These are phyloP conservation scores for Claviceps digitariae DNA, from an alignment of 2,329 filamentous ascomycete species.

Conservation along the genomic window DNA sequence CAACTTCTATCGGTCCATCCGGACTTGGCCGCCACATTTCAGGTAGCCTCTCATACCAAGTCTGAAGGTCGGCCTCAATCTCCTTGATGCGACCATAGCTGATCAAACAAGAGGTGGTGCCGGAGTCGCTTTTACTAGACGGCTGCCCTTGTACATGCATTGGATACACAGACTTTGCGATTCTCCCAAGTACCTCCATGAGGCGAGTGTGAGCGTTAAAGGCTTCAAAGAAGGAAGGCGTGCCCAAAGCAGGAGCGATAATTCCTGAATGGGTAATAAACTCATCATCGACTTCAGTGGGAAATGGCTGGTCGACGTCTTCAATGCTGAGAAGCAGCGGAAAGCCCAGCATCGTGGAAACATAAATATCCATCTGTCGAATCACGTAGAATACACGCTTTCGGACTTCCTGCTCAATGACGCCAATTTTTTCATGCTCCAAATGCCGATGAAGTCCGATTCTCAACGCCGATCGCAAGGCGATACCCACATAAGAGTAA, in stretches of 20 bases:
- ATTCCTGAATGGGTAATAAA: slow-evolving; percentile 49
- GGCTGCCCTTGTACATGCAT: slow-evolving; percentile 41
- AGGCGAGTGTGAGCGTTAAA: slow-evolving; percentile 53
- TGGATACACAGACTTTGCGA: slow-evolving; percentile 53
- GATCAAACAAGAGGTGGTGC: slow-evolving; percentile 44
- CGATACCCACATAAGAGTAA: slow-evolving; percentile 69
- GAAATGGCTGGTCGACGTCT: slow-evolving; percentile 53
- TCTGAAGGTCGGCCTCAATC: slow-evolving; percentile 48
- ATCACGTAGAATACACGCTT: slow-evolving; percentile 55
- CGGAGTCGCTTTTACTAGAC: slow-evolving; percentile 26
- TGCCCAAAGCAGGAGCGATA: slow-evolving; percentile 38
- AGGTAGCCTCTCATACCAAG: slow-evolving; percentile 56
- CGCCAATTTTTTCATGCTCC: slow-evolving; percentile 45
- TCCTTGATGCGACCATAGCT: slow-evolving; percentile 50
- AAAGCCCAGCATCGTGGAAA: slow-evolving; percentile 53
- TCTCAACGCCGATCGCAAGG: slow-evolving; percentile 59
- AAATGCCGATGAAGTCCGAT: slow-evolving; percentile 68
- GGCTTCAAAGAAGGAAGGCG: slow-evolving; percentile 47
- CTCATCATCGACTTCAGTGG: slow-evolving; percentile 52
- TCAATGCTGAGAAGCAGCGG: slow-evolving; percentile 49
- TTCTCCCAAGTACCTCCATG: slow-evolving; percentile 50
- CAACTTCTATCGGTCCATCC: slow-evolving; percentile 59
- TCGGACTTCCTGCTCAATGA: slow-evolving; percentile 50
- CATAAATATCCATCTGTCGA: slow-evolving; percentile 57
- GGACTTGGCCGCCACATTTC: slow-evolving; percentile 65